Evolutionary conservation across 139 green algal species (phyloP), one percentile per base, ranked within the genome.

Genomic region (Micromonas commoda): DNA sequence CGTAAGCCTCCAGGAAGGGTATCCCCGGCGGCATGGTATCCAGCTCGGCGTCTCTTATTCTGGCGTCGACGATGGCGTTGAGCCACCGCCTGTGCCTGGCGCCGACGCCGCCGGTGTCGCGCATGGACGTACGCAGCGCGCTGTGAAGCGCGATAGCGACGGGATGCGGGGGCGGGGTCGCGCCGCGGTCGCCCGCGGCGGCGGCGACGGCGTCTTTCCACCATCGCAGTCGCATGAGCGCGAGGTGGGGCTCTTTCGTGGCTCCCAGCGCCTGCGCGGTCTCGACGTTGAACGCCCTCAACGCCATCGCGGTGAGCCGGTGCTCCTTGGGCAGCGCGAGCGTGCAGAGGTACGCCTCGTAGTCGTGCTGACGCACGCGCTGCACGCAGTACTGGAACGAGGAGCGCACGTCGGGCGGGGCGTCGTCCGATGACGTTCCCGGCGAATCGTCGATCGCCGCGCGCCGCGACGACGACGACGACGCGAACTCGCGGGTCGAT

Each of bases 241-340:
- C 61, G 39, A 39, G 33, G 2, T 38, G 32, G 23, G 31, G 39
- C 61, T 63, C 32, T 29, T 32, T 45, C 4, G 60, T 24, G 53
- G 37, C 33, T 54, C 34, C 60, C 2, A 61, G 9, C 21, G 45
- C 45, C n/a, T 26, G 21, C 33, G 60, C 74, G 19, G 63, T 73
- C 38, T 80, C 74, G 26, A 31, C 34, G 37, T 80, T 80, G 26
- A 80, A 64, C 33, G 74, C 74, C 34, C 74, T n/a, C 16, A 80
- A 0, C 21, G 74, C 74, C 6, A 73, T 45, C 74, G 74, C 60
- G 2, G 26, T 61, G 23, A 28, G 28, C 28, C 39, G 13, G 21
- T 2, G 19, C 1, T 1, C 2, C 3, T 6, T n/a, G 24, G 61
- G 31, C 31, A 73, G 33, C 33, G 60, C 34, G 33, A 73, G 31